Evolutionary conservation across 1,139 yeast genomes (phyloP), one percentile per base, ranked within the genome.

Genomic region (Arxiozyma slooffiae): DNA sequence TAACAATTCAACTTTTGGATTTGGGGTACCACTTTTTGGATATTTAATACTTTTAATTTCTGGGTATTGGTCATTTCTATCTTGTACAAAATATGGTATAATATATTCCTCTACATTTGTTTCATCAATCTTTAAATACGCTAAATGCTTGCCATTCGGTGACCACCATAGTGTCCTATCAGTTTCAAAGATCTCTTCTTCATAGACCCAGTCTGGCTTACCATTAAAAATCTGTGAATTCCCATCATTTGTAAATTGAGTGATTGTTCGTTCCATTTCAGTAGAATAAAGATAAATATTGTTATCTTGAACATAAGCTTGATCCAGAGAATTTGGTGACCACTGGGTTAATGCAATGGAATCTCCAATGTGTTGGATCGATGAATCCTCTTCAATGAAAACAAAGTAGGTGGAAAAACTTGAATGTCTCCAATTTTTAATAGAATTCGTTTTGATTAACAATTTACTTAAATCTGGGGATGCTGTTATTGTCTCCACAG

Each of bases 181-280:
- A 14, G 75, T 74, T 3, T 78, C 78, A 41, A 83, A 70, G 1
- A 92, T 89, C 64, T 94, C 98, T 62, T 92, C 99, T 66, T 92
- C 98, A 62, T 92, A 92, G 1, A 92, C 92, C 98, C 98, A 92
- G 61, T 92, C 98, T 0, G 97, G 90, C 55, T 82, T 85, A 4
- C 97, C 99, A 62, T 94, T 89, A 67, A 85, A 85, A n/a, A 88
- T 72, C 49, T 76, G 70, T 0, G 71, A 70, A 26, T 84, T 79
- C 0, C 97, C 97, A 59, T 82, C 89, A 17, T 61, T 58, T 67
- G 75, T 64, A 1, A 66, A 55, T 44, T 60, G 55, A n/a, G 49
- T 51, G 3, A 49, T 48, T 1, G 63, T 57, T 24, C 50, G 45
- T 64, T 75, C 24, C 69, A 68, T 55, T 70, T 76, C 53, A 64